Evolutionary conservation across 2,329 filamentous ascomycete genomes (phyloP), one percentile per base, ranked within the genome.

Genomic region (Beauveria varroae): DNA sequence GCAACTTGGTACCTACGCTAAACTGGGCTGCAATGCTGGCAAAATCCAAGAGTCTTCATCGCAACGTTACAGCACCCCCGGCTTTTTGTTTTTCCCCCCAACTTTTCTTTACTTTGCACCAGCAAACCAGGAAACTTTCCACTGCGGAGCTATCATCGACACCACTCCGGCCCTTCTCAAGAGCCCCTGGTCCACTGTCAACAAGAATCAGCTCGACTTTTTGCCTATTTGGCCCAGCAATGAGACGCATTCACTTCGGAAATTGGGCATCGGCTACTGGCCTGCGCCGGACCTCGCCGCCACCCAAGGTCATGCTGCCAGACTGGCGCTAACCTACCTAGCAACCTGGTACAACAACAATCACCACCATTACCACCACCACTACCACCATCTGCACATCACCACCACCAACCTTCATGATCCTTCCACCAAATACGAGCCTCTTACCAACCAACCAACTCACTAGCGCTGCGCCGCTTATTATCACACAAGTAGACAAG

Each of bases 31-130:
- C 49, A 18, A 8, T 16, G 41, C 53, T 46, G 28, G 37, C 56
- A n/a, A 57, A 49, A 40, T 9, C 7, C 22, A 5, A 54, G n/a
- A 26, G 16, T 50, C 55, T 40, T 57, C 62, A 60, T 57, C 63
- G 66, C 65, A 68, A 68, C 66, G 66, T 68, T 68, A 68, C 66
- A 66, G 59, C 51, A 58, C 20, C 61, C 64, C 61, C 61, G 59
- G 63, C 63, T 62, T 63, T 62, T 64, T 64, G 18, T 26, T 37
- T 8, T 18, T 24, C 50, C 50, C 30, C 34, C 34, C 50, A 34
- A 9, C 26, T 18, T 30, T 10, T 20, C 18, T 30, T 20, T 10
- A 8, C 24, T 28, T 50, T 40, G 26, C 43, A 47, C 34, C 26
- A 44, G 8, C 56, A 26, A 28, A 41, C 10, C 24, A 47, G 12